These are phyloP conservation scores for Claviceps sp. DNA, from an alignment of 2,329 filamentous ascomycete genomes.

Conservation along the genomic window DNA sequence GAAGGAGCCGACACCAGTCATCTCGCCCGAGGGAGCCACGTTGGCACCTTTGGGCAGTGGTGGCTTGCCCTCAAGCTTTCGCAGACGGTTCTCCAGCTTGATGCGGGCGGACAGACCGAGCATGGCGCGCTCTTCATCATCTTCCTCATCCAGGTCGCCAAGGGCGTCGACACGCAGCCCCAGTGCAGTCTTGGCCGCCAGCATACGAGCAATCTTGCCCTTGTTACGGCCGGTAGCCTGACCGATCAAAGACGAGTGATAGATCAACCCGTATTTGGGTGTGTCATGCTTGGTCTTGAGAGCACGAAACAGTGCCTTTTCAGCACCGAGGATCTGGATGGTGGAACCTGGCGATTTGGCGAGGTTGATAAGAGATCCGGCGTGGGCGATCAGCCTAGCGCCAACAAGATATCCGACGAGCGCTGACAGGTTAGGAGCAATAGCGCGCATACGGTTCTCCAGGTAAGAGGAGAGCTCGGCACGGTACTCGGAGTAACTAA, in stretches of 20 bases:
- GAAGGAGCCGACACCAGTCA: slow-evolving; percentile 59
- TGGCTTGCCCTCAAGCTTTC: slow-evolving; percentile 80
- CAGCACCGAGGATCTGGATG: slow-evolving; percentile 93
- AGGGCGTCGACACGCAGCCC: slow-evolving; percentile 84
- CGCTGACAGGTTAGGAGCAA: slow-evolving; percentile 88
- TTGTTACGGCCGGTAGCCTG: slow-evolving; percentile 98
- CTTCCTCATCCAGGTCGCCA: slow-evolving; percentile 45
- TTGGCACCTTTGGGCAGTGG: slow-evolving; percentile 61
- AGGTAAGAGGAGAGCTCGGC: slow-evolving; percentile 80
- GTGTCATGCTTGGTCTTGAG: slow-evolving; percentile 99
- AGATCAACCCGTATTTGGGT: slow-evolving; percentile 93
- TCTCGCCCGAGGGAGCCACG: slow-evolving; percentile 60
- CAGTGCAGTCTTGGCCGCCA: slow-evolving; percentile 85
- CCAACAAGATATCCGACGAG: slow-evolving; percentile 89
- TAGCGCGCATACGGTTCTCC: slow-evolving; percentile 85
- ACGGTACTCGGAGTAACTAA: slow-evolving; percentile 83
- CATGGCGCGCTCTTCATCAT: slow-evolving; percentile 79
- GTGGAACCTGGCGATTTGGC: slow-evolving; percentile 92
- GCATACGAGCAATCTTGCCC: slow-evolving; percentile 96
- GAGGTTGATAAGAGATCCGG: slow-evolving; percentile 85
- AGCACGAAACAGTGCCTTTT: slow-evolving; percentile 96
- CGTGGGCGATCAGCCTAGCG: slow-evolving; percentile 86
- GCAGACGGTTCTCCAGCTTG: slow-evolving; percentile 63
- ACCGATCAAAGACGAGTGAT: slow-evolving; percentile 84
- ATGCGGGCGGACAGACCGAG: slow-evolving; percentile 61